Evolutionary conservation across 2,329 filamentous ascomycete species (phyloP).

Genomic region (Cyphellophora attinorum): DNA sequence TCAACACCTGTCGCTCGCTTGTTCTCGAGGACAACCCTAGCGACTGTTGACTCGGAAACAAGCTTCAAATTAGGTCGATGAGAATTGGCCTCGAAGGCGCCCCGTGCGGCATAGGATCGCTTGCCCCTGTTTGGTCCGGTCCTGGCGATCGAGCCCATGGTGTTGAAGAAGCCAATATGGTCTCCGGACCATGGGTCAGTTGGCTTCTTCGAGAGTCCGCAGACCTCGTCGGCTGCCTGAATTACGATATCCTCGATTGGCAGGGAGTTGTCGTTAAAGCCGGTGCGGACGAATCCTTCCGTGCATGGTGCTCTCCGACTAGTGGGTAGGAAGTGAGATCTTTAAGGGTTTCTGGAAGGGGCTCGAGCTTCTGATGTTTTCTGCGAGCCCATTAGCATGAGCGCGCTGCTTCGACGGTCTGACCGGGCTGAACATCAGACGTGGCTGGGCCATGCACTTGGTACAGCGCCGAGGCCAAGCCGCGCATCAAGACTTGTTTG

Average conservation of each 20-base stretch:
- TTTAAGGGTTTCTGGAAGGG: constrained; percentile 15
- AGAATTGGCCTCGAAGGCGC: constrained; percentile 30
- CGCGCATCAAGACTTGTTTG: too few relatives aligned
- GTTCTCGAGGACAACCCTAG: constrained; percentile 35
- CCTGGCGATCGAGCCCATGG: constrained; percentile 12
- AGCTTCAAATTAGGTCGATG: constrained; percentile 37
- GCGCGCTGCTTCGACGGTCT: too few relatives aligned
- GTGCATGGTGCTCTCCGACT: constrained; percentile 18
- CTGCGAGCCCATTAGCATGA: too few relatives aligned
- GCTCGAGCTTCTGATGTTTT: constrained; percentile 24
- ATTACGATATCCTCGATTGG: constrained; percentile 15
- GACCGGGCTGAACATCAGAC: too few relatives aligned
- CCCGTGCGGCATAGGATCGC: constrained; percentile 33
- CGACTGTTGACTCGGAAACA: constrained; percentile 36
- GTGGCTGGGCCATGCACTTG: too few relatives aligned
- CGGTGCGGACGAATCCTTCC: constrained; percentile 26
- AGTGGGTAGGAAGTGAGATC: constrained; percentile 14
- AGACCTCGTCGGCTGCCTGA: constrained; percentile 12
- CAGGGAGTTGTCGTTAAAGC: constrained; percentile 15
- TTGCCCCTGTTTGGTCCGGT: constrained; percentile 17
- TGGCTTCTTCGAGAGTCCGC: constrained; percentile 13
- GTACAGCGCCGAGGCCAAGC: too few relatives aligned
- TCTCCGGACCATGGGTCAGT: constrained; percentile 16
- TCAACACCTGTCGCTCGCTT: constrained; percentile 34
- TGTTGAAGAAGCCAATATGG: constrained; percentile 17